Evolutionary conservation across 768 basidiomycete genomes (phyloP).

Genomic region (Auricularia sp.): DNA sequence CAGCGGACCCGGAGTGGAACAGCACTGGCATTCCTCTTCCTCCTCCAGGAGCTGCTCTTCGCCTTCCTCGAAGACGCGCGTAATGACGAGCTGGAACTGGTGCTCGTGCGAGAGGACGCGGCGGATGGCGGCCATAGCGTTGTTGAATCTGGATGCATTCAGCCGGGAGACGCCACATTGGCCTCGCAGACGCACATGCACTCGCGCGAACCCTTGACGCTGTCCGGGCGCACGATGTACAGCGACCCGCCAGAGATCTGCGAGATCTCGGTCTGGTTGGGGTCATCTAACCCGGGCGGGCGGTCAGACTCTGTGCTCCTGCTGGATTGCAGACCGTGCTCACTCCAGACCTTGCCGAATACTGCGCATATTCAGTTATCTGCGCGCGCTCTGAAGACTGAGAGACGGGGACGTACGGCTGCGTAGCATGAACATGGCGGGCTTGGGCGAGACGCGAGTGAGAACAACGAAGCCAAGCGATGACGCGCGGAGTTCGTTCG

Average conservation of each 20-base stretch:
- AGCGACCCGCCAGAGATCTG: constrained; percentile 89
- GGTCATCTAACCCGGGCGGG: constrained; percentile 56
- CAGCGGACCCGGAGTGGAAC: constrained; percentile 1
- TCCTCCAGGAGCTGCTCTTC: constrained; percentile 92
- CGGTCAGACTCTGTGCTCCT: background rate
- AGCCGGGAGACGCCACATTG: background rate
- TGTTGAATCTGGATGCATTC: constrained; percentile 61
- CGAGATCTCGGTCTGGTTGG: constrained; percentile 89
- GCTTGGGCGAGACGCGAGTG: constrained; percentile 7
- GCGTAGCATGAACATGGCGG: constrained; percentile 75
- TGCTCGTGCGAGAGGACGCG: constrained; percentile 66
- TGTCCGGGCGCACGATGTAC: constrained; percentile 82
- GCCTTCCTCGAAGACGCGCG: constrained; percentile 94
- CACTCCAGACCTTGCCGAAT: constrained; percentile 90
- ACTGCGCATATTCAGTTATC: constrained; percentile 35
- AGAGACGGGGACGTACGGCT: constrained; percentile 43
- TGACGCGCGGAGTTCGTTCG: background rate
- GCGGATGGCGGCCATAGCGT: constrained; percentile 90
- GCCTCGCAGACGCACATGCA: constrained; percentile 69
- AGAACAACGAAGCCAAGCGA: background rate
- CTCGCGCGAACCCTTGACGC: constrained; percentile 84
- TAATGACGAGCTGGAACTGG: constrained; percentile 86
- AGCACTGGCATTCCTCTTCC: constrained; percentile 68
- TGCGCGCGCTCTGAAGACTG: constrained; percentile 10
- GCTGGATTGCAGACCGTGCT: constrained; percentile 24